Evolutionary conservation across 139 green algal species (phyloP), one percentile per base, ranked within the genome.

Genomic region (Raphidocelis subcapitata): DNA sequence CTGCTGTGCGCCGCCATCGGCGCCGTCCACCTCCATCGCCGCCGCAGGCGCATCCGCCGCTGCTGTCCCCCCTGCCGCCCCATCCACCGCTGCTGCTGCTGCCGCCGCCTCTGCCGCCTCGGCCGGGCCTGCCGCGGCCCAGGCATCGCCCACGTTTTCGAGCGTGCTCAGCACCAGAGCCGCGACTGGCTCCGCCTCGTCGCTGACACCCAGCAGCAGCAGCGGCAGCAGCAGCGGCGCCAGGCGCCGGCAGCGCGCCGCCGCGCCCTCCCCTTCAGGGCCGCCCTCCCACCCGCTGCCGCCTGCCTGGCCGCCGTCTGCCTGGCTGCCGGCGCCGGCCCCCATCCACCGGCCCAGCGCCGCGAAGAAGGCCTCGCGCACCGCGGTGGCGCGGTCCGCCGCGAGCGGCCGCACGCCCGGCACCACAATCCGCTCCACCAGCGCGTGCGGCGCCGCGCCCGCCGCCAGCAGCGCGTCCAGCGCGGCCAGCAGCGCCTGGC

Each of bases 201-300:
- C 89, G 3, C 74, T 90, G 14, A 93, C 71, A 2, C 88, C 89
- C 29, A 91, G 60, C 41, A 94, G 69, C 69, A 93, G 73, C 33
- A 90, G 29, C 2, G 88, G 86, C 67, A 94, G 79, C 62, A 94
- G 79, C 32, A 66, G 31, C 3, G 77, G 37, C 5, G 71, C 74
- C 46, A 77, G 79, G 15, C 69, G 63, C 23, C 68, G 57, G 44
- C 54, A 51, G 32, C 24, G 5, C 32, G 60, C 52, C 28, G 8
- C 41, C 41, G 41, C 41, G 8, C 8, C 41, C 41, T 49, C 41
- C 8, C 41, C 41, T n/a, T n/a, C n/a, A n/a, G n/a, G n/a, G n/a
- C n/a, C n/a, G n/a, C n/a, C n/a, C n/a, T n/a, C n/a, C n/a, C n/a
- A n/a, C n/a, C n/a, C n/a, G n/a, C n/a, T n/a, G n/a, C n/a, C n/a